Evolutionary conservation across 2,329 filamentous ascomycete species (phyloP), one percentile per base, ranked within the genome.

Genomic region (Neonectria magnoliae): DNA sequence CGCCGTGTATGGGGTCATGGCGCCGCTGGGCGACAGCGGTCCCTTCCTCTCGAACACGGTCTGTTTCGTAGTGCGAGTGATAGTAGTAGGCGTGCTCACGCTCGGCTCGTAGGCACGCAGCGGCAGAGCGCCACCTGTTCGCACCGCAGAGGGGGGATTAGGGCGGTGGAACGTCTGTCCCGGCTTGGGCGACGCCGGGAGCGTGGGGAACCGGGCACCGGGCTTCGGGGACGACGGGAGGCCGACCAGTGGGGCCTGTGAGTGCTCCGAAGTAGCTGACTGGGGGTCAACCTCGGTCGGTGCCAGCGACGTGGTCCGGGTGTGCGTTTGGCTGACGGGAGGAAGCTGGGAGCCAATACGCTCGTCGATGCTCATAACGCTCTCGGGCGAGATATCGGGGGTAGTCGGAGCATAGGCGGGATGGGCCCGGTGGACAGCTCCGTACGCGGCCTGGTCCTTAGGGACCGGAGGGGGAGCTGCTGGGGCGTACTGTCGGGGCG

Each of bases 101-200:
- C 84, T 75, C n/a, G 86, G 83, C 73, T 90, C 87, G 68, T 89
- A 90, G 7, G 88, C 87, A 65, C 88, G 86, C 57, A 90, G 80
- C 0, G 88, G 88, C 42, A 91, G 80, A 1, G 83, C 76, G 42
- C 88, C 87, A 45, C 85, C 86, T 3, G 85, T 84, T 57, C 87
- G 85, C 33, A 89, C 82, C 0, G 87, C 87, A 10, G 85, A 83
- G 2, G 85, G 83, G n/a, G 81, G 78, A 61, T 83, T 84, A 52
- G 81, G 71, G 14, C 84, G 81, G 18, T 80, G 80, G 72, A 88
- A 87, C n/a, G 80, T 79, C 25, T 82, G 76, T 7, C 81, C 81
- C 4, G 85, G 83, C 70, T 84, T 83, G 29, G 86, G 86, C 13
- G 86, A 87, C 16, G 78, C 72, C 1, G 84, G 84, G 18, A 82